Conservation (phyloP, 768 basidiomycete genomes). For the Tremella mesenterica region DNA sequence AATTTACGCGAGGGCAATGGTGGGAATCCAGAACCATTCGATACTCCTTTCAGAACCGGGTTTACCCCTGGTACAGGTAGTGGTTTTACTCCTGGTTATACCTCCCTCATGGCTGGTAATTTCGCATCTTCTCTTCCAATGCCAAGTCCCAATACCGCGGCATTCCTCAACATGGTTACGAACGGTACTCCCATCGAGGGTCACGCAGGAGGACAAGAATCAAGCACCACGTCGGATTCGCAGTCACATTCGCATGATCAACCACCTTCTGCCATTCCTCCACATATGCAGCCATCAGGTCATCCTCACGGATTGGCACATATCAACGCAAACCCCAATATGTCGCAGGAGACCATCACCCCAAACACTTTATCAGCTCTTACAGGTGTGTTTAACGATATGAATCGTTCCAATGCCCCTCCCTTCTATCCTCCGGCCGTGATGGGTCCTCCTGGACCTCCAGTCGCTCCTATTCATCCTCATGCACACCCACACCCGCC, state of each 20-base stretch:
- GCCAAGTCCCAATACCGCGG: slow-evolving; percentile 77
- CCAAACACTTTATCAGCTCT: slow-evolving; percentile 68
- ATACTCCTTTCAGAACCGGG: slow-evolving; percentile 64
- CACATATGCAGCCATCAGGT: slow-evolving; percentile 23
- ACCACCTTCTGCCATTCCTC: slow-evolving; percentile 28
- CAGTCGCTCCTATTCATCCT: slow-evolving; percentile 6
- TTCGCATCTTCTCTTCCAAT: slow-evolving; percentile 55
- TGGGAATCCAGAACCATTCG: slow-evolving; percentile 49
- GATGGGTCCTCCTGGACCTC: neutral
- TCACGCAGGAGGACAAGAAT: slow-evolving; percentile 10
- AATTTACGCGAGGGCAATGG: slow-evolving; percentile 1
- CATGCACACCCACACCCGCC: slow-evolving; percentile 3
- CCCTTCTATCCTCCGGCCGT: slow-evolving; percentile 2
- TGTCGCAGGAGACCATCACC: slow-evolving; percentile 49
- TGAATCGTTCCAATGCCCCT: slow-evolving; percentile 24
- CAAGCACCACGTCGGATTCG: neutral
- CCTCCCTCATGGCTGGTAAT: slow-evolving; percentile 50
- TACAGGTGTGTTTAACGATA: slow-evolving; percentile 62
- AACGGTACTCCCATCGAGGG: slow-evolving; percentile 48
- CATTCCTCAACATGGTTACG: slow-evolving; percentile 85
- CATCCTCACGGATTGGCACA: slow-evolving; percentile 25
- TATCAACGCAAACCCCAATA: slow-evolving; percentile 12
- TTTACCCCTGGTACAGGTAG: slow-evolving; percentile 62
- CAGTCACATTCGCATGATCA: slow-evolving; percentile 4
- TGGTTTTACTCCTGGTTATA: slow-evolving; percentile 61